These are phyloP conservation scores for Cicer bijugum DNA, from an alignment of 306 rosid species.

Conservation along the genomic window DNA sequence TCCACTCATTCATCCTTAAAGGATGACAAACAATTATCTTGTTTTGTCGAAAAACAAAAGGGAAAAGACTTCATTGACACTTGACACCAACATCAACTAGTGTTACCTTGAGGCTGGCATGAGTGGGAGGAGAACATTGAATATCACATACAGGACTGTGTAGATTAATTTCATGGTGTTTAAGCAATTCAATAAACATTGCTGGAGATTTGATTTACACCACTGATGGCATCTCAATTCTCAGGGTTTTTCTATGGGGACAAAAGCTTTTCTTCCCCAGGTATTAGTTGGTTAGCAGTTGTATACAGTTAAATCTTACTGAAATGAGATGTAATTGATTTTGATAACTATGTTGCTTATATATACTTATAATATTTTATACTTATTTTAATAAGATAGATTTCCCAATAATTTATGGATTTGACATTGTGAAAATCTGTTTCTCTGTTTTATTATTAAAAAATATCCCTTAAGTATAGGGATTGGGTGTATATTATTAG, in stretches of 20 bases:
- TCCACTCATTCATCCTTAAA: conserved; percentile 7
- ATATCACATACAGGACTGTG: background rate
- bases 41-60: background rate
- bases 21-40: background rate
- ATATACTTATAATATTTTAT: background rate
- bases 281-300: conserved; percentile 24
- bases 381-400: background rate
- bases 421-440: background rate
- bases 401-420: conserved; percentile 8
- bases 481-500: too few relatives aligned
- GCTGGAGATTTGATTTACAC: background rate
- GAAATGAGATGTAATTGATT: conserved; percentile 19
- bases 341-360: background rate
- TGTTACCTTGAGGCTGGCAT: conserved; percentile 24
- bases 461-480: too few relatives aligned
- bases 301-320: background rate
- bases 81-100: background rate
- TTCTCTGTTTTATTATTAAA: too few relatives aligned
- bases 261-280: background rate
- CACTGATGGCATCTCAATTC: conserved; percentile 5
- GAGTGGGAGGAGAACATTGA: background rate
- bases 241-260: too few relatives aligned
- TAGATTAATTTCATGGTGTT: background rate
- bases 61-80: background rate
- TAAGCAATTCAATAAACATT: conserved; percentile 12